Evolutionary conservation across 2,329 filamentous ascomycete genomes (phyloP), one percentile per base, ranked within the genome.

Genomic region (Capronia americana): DNA sequence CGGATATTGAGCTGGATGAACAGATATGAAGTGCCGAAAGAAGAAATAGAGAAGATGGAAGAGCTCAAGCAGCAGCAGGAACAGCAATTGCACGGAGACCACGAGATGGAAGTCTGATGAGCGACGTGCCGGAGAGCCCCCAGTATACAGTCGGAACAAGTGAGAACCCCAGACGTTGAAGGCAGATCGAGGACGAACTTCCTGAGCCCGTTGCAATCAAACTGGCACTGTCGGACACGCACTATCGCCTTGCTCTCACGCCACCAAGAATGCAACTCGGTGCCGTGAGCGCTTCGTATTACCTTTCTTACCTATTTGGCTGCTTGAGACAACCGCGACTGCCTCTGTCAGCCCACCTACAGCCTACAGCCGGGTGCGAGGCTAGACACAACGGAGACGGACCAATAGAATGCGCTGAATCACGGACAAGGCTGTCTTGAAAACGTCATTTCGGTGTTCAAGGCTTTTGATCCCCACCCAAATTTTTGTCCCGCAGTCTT

Each of bases 1-100:
- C 82, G 81, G 7, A 73, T 88, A 24, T 82, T 88, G 78, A 81
- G 80, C 46, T 87, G 84, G 74, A 73, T 88, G 63, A 81, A 81
- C 71, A 75, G 80, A 66, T 72, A 72, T 30, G 69, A 70, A 41
- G 57, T 72, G 32, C 64, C 70, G 2, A 59, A 69, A 53, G 65
- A 46, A 46, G 70, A 73, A 53, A 26, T 66, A 34, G 70, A 70
- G 30, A 71, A 69, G 60, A 65, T 70, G 67, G 59, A 68, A 38
- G 53, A 24, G 20, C 44, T 66, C 32, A 70, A 53, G 46, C 26
- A 53, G 23, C 28, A 32, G 34, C 32, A 66, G 26, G 17, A 53
- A 26, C 30, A 64, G n/a, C 30, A 57, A 11, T 51, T 61, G 3
- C n/a, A 26, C 4, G 57, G 32, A 51, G 68, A 66, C 28, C 63